phyloP scores from a whole-genome alignment of 345 rosid genomes.

The Mallotus nudiflorus region DNA sequence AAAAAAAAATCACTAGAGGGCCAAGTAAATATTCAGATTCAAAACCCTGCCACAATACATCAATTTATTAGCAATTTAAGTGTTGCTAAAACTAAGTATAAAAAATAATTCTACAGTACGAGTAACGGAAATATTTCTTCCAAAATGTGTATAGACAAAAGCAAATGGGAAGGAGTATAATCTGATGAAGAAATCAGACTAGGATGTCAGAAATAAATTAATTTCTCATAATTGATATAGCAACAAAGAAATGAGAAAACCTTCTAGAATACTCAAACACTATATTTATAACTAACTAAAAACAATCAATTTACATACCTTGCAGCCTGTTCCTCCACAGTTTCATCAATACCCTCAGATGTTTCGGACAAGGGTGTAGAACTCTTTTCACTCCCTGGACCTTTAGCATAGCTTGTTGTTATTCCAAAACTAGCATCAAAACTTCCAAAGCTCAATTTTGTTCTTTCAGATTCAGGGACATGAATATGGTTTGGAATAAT shows the following conservation, averaged over 20 bases:
- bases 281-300: conserved; percentile 13
- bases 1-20: neutral
- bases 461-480: conserved; percentile 91
- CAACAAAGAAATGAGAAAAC: neutral
- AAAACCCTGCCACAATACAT: neutral
- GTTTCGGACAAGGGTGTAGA: conserved; percentile 62
- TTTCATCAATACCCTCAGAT: conserved; percentile 58
- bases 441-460: conserved; percentile 92
- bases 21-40: neutral
- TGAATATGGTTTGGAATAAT: conserved; percentile 87
- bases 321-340: conserved; percentile 48
- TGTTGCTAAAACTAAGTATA: neutral
- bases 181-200: neutral
- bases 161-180: neutral
- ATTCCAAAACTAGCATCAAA: conserved; percentile 78
- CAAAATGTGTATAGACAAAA: neutral
- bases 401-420: conserved; percentile 34
- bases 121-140: neutral
- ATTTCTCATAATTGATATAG: too few relatives aligned
- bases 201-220: neutral
- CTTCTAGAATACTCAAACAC: conserved; percentile 3
- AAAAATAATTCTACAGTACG: neutral
- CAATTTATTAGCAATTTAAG: neutral
- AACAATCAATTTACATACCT: conserved; percentile 46
- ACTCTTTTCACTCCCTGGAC: conserved; percentile 62